These are phyloP conservation scores for Geranomyces michiganensis DNA, from an alignment of 192 early-diverging fungal genomes.

Conservation along the genomic window DNA sequence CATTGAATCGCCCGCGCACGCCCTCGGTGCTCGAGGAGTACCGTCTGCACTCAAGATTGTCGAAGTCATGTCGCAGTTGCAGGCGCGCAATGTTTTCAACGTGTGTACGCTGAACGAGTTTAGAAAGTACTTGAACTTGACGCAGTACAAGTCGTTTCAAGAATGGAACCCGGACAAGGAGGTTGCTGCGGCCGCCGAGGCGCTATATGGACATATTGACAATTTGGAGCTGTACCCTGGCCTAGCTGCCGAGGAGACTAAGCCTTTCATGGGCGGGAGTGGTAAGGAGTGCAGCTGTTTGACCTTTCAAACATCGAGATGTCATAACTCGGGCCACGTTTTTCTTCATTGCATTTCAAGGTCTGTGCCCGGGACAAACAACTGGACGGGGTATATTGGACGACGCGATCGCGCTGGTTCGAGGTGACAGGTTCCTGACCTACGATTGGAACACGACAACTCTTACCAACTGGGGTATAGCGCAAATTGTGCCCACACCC, in stretches of 20 bases:
- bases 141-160: slow-evolving; percentile 18
- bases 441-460: slow-evolving; percentile 45
- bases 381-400: slow-evolving; percentile 46
- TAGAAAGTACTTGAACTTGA: slow-evolving; percentile 9
- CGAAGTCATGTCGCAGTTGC: slow-evolving; percentile 19
- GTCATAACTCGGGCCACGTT: neutral
- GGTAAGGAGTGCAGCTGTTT: too few species aligned
- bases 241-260: slow-evolving; percentile 37
- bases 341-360: slow-evolving; percentile 41
- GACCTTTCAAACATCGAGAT: too few species aligned
- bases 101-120: slow-evolving; percentile 16
- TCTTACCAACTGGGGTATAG: slow-evolving; percentile 52
- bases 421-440: slow-evolving; percentile 53
- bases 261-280: slow-evolving; percentile 39
- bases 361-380: slow-evolving; percentile 47
- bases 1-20: neutral
- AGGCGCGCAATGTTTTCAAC: slow-evolving; percentile 14
- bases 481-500: slow-evolving; percentile 18
- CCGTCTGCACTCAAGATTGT: slow-evolving; percentile 14
- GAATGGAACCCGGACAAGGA: slow-evolving; percentile 16
- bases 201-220: slow-evolving; percentile 10
- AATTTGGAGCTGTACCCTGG: slow-evolving; percentile 11
- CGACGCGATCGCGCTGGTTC: slow-evolving; percentile 53
- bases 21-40: neutral
- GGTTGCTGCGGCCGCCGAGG: neutral